Base-by-base conservation (phyloP, 1,284 basidiomycete species). In the Veloboletus limbatus region DNA sequence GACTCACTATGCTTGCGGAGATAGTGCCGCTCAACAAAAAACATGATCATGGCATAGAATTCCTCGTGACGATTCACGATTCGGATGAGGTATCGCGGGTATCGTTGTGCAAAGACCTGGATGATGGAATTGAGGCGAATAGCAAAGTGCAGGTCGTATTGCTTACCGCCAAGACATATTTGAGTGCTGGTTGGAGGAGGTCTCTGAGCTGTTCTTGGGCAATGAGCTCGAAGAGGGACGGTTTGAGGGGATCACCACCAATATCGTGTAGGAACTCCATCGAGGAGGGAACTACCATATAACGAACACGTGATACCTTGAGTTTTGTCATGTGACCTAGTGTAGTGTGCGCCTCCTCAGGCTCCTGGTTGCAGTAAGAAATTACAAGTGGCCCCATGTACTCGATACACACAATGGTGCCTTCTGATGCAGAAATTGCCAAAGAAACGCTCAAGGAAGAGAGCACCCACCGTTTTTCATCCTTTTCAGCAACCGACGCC, bases 31-130 rank as follows among this genome's bases (percentile, higher is more conserved):
- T 99, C 97, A 5, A 99, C 82, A 45, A 92, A 76, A 33, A 93
- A 71, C 83, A 99, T 92, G 45, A 97, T 72, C 13, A 82, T 52
- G 0, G 92, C 89, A 62, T 97, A 99, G 61, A 97, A 88, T 67
- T 98, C 96, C 66, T 99, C 97, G 73, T 98, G 96, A 31, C 82
- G 75, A 67, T 99, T 98, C 11, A 97, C 92, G 43, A 99, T 74
- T 14, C 88, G 82, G 28, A 99, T 70, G 27, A 99, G 78, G 67
- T 97, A 95, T 43, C 97, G 81, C 6, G 97, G 97, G 66, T 98
- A 89, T 47, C 87, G 79, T 73, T 98, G 95, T 1, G 97, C 94
- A 56, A 98, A 92, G 39, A 98, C 91, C 92, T 96, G 52, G 8
- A 26, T 30, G 11, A 24, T 10, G 49, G 53, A 45, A 20, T 17